Percentiles rank a stretch among this genome's conserved stretches.
These are phyloP conservation scores for Ganoderma sp. DNA, from an alignment of 1,284 basidiomycete species.

Conservation along the genomic window DNA sequence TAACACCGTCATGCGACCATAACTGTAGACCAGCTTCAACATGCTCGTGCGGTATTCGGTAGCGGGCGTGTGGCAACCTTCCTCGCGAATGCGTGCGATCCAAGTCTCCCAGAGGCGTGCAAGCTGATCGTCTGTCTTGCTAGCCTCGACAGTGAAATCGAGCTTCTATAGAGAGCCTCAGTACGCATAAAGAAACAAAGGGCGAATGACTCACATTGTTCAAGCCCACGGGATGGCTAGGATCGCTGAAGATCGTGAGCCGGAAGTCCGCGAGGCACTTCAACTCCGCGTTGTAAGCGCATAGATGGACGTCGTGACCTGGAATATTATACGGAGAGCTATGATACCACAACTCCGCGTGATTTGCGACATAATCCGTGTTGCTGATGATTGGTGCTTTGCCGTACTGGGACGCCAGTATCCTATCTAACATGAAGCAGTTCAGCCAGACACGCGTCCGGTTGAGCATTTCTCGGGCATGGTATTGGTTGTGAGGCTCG, in stretches of 20 bases:
- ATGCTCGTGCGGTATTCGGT: constrained; percentile 67
- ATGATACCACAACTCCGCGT: constrained; percentile 78
- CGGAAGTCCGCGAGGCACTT: constrained; percentile 67
- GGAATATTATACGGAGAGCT: constrained; percentile 68
- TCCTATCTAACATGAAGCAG: constrained; percentile 85
- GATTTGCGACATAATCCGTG: constrained; percentile 76
- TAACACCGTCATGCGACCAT: constrained; percentile 69
- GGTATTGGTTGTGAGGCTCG: constrained; percentile 69
- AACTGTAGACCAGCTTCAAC: constrained; percentile 69
- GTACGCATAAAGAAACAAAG: background rate
- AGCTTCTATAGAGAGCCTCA: constrained; percentile 49
- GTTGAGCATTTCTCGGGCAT: constrained; percentile 84
- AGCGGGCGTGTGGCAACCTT: constrained; percentile 57
- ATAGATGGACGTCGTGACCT: constrained; percentile 78
- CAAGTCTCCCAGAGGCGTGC: constrained; percentile 59
- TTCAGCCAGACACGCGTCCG: constrained; percentile 88
- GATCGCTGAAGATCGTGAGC: constrained; percentile 70
- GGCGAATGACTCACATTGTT: constrained; percentile 59
- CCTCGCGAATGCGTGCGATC: constrained; percentile 54
- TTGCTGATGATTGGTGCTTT: constrained; percentile 78
- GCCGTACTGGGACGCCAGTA: constrained; percentile 82
- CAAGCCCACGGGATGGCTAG: constrained; percentile 72
- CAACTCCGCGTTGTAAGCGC: constrained; percentile 75
- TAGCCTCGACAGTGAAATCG: constrained; percentile 68
- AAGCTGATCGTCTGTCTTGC: constrained; percentile 69